Base-by-base conservation (phyloP, 371 early-diverging fungal species). In the Mortierella sp. region DNA sequence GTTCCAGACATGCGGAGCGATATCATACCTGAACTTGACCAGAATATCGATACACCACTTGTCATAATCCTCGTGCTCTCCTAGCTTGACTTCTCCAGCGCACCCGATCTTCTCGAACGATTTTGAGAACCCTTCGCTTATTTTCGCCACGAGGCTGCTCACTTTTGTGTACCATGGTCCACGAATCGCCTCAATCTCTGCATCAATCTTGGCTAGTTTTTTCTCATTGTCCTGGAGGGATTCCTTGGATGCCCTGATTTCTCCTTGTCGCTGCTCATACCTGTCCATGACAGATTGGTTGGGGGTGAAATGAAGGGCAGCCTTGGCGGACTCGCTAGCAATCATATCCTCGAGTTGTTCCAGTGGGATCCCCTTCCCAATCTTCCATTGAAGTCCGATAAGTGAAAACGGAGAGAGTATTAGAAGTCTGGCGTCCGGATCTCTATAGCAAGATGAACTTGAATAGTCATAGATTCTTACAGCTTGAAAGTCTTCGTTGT, bases 31-130 rank as follows among this genome's bases (percentile, higher is more conserved):
- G 83, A 98, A 98, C 61, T 93, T 93, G 55, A 98, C 98, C 21
- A 88, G 79, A 59, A 99, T 97, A 59, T 98, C 93, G 50, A 99
- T 90, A 45, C 96, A 95, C 99, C 99, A 99, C 69, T 91, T 87
- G 64, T 91, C 91, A 80, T 89, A 96, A 68, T 95, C 94, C 31
- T 92, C 92, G 37, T 90, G 82, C 43, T 85, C 82, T 14, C 79
- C 76, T 21, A 97, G 70, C 27, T 82, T 59, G 4, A 97, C 90
- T 80, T 96, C 96, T 31, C 98, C 98, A 27, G 89, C 87, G 71
- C 96, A 96, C n/a, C 90, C 91, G 69, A 98, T 94, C 40, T 76
- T 79, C 49, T 89, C 82, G 69, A 98, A 92, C n/a, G 94, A 88
- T 9, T 67, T 81, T 10, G 90, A 83, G 67, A 96, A 97, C 22